Evolutionary conservation across 2,329 filamentous ascomycete genomes (phyloP).

Genomic region (Aspergillus chevalieri): DNA sequence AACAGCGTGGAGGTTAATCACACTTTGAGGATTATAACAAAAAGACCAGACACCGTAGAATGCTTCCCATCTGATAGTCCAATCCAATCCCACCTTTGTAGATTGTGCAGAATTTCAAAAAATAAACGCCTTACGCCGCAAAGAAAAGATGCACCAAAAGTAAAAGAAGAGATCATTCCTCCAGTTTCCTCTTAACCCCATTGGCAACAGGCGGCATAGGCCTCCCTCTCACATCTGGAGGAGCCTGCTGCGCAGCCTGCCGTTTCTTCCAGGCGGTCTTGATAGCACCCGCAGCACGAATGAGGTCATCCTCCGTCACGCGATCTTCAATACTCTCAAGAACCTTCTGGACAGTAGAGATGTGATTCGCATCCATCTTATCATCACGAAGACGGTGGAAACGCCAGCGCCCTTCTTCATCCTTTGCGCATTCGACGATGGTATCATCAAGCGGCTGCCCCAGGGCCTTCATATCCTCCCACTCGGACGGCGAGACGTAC

Average conservation of each 20-base stretch:
- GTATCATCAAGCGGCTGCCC: conserved; percentile 73
- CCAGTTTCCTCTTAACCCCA: conserved; percentile 38
- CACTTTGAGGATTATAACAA: not conserved
- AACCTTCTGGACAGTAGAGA: conserved; percentile 75
- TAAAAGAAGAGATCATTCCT: conserved; percentile 20
- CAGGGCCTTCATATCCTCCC: conserved; percentile 71
- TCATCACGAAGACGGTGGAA: conserved; percentile 88
- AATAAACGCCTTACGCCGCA: not conserved
- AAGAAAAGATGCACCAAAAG: not conserved
- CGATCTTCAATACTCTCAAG: conserved; percentile 82
- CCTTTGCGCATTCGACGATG: conserved; percentile 85
- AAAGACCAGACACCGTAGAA: conserved; percentile 1
- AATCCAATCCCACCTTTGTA: not conserved
- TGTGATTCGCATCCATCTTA: conserved; percentile 86
- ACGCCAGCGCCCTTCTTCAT: conserved; percentile 69
- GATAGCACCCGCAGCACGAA: conserved; percentile 63
- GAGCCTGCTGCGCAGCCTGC: conserved; percentile 30
- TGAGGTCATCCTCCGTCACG: conserved; percentile 75
- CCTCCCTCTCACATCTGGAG: conserved; percentile 21
- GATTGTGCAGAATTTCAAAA: not conserved
- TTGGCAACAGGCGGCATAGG: conserved; percentile 24
- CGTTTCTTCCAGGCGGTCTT: conserved; percentile 72
- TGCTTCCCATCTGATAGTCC: not conserved
- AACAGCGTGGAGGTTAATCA: too few species aligned
- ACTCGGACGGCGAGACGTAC: conserved; percentile 67